Evolutionary conservation across 495 filamentous ascomycete species (phyloP), one percentile per base, ranked within the genome.

Genomic region (Elaphomyces granulatus): DNA sequence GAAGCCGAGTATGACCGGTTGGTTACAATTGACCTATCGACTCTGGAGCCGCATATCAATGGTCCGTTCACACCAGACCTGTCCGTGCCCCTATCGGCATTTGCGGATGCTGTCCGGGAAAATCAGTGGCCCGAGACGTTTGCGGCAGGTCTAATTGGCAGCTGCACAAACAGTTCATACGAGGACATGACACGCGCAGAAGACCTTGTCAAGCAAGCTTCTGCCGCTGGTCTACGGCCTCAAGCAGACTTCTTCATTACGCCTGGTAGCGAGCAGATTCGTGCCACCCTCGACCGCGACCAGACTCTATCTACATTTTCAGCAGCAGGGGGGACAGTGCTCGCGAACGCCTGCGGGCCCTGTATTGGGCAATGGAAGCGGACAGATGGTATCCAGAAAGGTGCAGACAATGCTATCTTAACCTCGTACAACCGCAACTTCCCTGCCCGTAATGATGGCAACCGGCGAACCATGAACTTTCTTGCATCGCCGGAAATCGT

Each of bases 371-470:
- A 94, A 58, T 98, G 90, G 90, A 88, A 84, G 51, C 80, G 90
- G 32, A 87, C 83, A 12, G 90, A 94, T 44, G 78, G 72, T 9
- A 68, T 85, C 10, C 56, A 70, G 42, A 90, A 88, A 65, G 86
- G 85, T 42, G 81, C 86, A 21, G 60, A 68, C n/a, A 96, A 98
- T 52, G 90, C 90, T 36, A 95, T 98, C 50, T 75, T 98, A 57
- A 88, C 85, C 20, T 94, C 85, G 4, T 98, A 95, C 64, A 98
- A 98, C 72, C 81, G 90, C 44, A 98, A 98, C 64, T 98, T 98
- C 72, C 84, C 80, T 44, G 88, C 85, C 40, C 82, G 90, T 39
- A 98, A 98, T 56, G 90, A 98, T 52, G 90, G 90, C 45, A 96
- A 96, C 67, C 78, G 81, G 8, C 72, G 77, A 15, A 98, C 90